These are phyloP conservation scores for Casaregolazyma suthepensis DNA, from an alignment of 1,139 yeast species.

Conservation along the genomic window DNA sequence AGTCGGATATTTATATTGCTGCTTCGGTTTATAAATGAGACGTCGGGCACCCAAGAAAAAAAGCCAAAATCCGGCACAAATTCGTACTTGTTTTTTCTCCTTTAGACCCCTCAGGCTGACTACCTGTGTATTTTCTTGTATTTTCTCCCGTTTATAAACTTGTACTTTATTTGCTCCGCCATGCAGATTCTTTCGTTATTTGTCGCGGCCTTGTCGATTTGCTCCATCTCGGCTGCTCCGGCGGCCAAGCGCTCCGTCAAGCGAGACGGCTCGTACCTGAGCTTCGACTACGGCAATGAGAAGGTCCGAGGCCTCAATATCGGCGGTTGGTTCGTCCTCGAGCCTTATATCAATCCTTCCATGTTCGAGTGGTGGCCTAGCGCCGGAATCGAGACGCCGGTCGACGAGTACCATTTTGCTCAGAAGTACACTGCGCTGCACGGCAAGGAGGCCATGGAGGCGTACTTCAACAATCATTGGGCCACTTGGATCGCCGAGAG, in stretches of 20 bases:
- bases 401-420: constrained; percentile 77
- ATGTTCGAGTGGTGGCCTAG: constrained; percentile 49
- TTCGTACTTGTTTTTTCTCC: neutral
- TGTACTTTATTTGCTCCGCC: neutral
- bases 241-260: neutral
- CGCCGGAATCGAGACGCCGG: constrained; percentile 44
- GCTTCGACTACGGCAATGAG: constrained; percentile 37
- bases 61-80: neutral
- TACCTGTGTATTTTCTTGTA: neutral
- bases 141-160: too few species aligned
- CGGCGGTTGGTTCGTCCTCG: constrained; percentile 91
- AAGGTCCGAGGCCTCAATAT: constrained; percentile 72
- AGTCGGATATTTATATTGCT: neutral
- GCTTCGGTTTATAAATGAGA: neutral
- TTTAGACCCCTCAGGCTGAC: too few species aligned
- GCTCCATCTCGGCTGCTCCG: neutral
- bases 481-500: constrained; percentile 64
- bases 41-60: neutral
- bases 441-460: constrained; percentile 54
- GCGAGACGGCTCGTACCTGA: constrained; percentile 1
- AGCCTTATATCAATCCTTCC: constrained; percentile 78
- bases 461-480: constrained; percentile 67
- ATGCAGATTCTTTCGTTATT: neutral
- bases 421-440: constrained; percentile 32
- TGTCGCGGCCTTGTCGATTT: neutral